Evolutionary conservation across 2,329 filamentous ascomycete species (phyloP).

Genomic region (Ceratocystis smalleyi): DNA sequence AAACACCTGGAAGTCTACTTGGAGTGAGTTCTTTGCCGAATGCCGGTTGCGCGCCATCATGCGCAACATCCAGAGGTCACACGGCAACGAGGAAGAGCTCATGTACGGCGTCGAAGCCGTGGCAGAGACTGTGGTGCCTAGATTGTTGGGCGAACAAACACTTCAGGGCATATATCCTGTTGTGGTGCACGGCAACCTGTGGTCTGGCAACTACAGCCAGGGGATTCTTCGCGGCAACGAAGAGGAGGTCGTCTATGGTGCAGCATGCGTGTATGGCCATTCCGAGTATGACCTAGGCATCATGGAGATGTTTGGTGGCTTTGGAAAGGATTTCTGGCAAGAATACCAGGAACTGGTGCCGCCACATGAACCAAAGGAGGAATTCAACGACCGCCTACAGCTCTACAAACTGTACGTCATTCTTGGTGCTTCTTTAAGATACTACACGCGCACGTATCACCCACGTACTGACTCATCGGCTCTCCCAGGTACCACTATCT

Average conservation of each 20-base stretch:
- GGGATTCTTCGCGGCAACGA: slow-evolving; percentile 42
- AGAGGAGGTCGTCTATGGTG: slow-evolving; percentile 71
- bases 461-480: slow-evolving; percentile 18
- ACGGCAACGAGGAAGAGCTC: slow-evolving; percentile 24
- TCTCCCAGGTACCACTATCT: slow-evolving; percentile 62
- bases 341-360: slow-evolving; percentile 64
- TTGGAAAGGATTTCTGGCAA: slow-evolving; percentile 52
- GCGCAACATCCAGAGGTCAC: slow-evolving; percentile 5
- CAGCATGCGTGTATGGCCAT: slow-evolving; percentile 68
- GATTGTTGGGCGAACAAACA: slow-evolving; percentile 54
- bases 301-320: slow-evolving; percentile 94
- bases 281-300: slow-evolving; percentile 84
- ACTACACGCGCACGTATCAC: background rate
- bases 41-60: slow-evolving; percentile 52
- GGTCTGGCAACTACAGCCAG: slow-evolving; percentile 66
- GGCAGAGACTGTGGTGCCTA: slow-evolving; percentile 51
- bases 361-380: slow-evolving; percentile 62
- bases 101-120: slow-evolving; percentile 49
- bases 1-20: slow-evolving; percentile 56
- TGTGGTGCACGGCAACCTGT: slow-evolving; percentile 81
- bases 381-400: slow-evolving; percentile 69
- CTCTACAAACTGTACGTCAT: slow-evolving; percentile 68
- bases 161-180: slow-evolving; percentile 56
- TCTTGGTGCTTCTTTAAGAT: background rate
- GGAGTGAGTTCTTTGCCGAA: slow-evolving; percentile 76